Evolutionary conservation across 768 basidiomycete genomes (phyloP), one percentile per base, ranked within the genome.

Genomic region (Suillus fuscotomentosus): DNA sequence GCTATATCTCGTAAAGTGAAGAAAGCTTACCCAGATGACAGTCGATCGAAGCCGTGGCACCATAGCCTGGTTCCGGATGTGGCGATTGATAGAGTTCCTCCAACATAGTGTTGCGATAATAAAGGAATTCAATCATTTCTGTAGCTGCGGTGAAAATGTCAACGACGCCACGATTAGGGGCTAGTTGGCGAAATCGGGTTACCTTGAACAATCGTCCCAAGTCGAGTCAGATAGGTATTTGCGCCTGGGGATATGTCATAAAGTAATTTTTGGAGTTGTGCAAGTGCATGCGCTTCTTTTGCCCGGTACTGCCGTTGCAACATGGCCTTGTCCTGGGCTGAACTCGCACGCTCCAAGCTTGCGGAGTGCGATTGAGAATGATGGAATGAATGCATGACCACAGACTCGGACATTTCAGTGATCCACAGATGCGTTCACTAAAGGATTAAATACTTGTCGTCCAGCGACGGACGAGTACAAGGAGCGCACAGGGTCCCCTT

Each of bases 291-390:
- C 2, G 39, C 5, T 31, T 59, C 57, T 17, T 59, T 59, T 27
- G 57, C 24, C 27, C 57, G 42, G 6, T 59, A 42, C 41, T 59
- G 41, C 41, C 27, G 57, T 59, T 59, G 57, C 9, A 59, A 59
- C 41, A 7, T 42, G 24, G 57, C 57, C 41, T 59, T 59, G 41
- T 59, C 17, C 17, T 42, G 57, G 13, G 41, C 27, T 59, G 24
- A 3, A 7, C 24, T 59, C 20, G 24, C 10, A 27, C 41, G 11
- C 11, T 27, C 57, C 3, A 20, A 42, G 24, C 27, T 17, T 3
- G 22, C 24, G 8, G 17, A 20, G 13, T 59, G 7, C 24, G 20
- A 27, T 42, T 31, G 57, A 59, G 41, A 17, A 27, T 59, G 57
- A 13, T 59, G 24, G 20, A 41, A 42, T 20, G 57, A 42, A 1